phyloP scores from a whole-genome alignment of 768 basidiomycete genomes.

The Mycena polygramma region DNA sequence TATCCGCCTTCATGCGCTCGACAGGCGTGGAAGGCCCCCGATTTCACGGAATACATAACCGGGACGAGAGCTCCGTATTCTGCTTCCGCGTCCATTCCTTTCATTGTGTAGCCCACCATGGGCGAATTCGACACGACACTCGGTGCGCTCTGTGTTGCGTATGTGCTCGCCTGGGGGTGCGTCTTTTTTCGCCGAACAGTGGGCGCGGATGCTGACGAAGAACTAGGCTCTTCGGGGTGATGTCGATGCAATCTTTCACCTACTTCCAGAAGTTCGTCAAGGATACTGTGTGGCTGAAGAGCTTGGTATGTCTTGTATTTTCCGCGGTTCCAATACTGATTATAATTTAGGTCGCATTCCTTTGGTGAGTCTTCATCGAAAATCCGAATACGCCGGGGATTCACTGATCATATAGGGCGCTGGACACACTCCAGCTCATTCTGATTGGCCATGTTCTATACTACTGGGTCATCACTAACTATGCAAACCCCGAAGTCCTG shows the following conservation, averaged over 20 bases:
- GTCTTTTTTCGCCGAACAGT: background rate
- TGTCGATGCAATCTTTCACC: conserved; percentile 54
- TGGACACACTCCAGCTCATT: conserved; percentile 51
- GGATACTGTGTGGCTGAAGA: conserved; percentile 48
- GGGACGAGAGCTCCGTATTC: too few species aligned
- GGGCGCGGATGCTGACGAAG: too few species aligned
- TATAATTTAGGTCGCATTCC: conserved; percentile 39
- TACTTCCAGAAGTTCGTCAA: conserved; percentile 51
- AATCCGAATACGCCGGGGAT: background rate
- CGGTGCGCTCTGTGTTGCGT: conserved; percentile 11
- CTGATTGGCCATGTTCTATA: conserved; percentile 52
- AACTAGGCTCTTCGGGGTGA: conserved; percentile 58
- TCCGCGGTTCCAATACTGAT: background rate
- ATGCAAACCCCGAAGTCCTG: conserved; percentile 44
- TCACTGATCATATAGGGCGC: conserved; percentile 41
- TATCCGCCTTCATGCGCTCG: too few species aligned
- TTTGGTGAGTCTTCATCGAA: conserved; percentile 40
- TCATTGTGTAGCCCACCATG: background rate
- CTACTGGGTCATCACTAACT: conserved; percentile 52
- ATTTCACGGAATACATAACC: too few species aligned
- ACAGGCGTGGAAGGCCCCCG: too few species aligned
- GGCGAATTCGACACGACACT: conserved; percentile 12
- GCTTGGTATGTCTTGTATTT: conserved; percentile 39
- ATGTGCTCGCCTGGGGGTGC: conserved; percentile 20
- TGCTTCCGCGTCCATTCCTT: too few species aligned